A percentile compares a stretch with the other conserved stretches of the same genome.
Conservation (phyloP, 495 filamentous ascomycete genomes). For the Aspergillus mulundensis region DNA sequence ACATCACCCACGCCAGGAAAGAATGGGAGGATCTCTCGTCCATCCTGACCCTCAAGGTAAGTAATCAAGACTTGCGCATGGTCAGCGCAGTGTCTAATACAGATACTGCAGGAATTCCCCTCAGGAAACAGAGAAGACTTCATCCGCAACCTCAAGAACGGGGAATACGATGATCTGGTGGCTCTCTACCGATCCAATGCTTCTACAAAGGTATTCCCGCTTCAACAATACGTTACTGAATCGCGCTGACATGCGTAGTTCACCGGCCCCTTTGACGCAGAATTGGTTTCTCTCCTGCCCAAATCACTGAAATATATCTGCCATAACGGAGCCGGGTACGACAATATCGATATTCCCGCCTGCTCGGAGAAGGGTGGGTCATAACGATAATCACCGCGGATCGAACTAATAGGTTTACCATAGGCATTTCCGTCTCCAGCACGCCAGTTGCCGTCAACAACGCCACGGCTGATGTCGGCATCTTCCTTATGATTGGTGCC, state of each 20-base stretch:
- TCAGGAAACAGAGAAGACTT: conserved; percentile 49
- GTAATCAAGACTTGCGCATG: conserved; percentile 10
- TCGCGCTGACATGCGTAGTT: conserved; percentile 29
- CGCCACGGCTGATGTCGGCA: conserved; percentile 67
- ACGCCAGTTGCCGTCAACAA: conserved; percentile 66
- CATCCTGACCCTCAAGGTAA: conserved; percentile 54
- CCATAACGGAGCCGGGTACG: conserved; percentile 85
- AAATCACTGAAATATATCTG: conserved; percentile 68
- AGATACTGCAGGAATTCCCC: conserved; percentile 47
- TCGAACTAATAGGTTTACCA: neutral
- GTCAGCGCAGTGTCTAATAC: neutral
- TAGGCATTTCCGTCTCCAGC: conserved; percentile 61
- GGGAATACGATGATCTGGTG: conserved; percentile 54
- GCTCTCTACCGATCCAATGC: conserved; percentile 57
- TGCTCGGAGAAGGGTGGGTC: conserved; percentile 53
- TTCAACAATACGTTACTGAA: neutral
- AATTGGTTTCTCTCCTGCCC: conserved; percentile 58
- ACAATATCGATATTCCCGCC: conserved; percentile 70
- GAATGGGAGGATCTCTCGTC: conserved; percentile 55
- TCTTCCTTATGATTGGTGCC: conserved; percentile 69
- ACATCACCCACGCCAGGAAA: conserved; percentile 48
- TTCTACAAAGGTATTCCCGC: conserved; percentile 46
- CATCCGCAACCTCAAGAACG: conserved; percentile 47
- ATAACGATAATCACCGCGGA: neutral
- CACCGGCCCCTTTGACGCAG: conserved; percentile 57